Evolutionary conservation across 1,284 basidiomycete genomes (phyloP), one percentile per base, ranked within the genome.

Genomic region (Apiotrichum montevideense): DNA sequence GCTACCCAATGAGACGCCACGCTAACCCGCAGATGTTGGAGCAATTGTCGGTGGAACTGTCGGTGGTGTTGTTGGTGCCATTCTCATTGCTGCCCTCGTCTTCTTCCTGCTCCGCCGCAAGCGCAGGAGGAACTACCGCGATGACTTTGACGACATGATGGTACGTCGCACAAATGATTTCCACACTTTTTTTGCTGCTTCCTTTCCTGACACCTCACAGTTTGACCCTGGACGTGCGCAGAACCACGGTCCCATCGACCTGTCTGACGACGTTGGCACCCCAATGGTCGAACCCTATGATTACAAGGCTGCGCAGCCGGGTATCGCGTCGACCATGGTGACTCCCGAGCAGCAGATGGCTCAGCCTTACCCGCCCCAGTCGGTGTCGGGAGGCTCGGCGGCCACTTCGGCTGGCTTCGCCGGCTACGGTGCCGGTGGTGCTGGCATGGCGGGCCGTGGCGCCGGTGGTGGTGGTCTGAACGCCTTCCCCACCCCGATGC

Each of bases 101-200:
- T 70, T 74, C 70, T 66, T 73, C 57, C 55, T 58, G 43, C n/a
- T 61, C 46, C 51, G 71, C 46, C 67, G 66, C 59, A 66, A 66
- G 52, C 65, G 67, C 55, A 68, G 61, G 58, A 68, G 62, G 57
- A 66, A 65, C 43, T 66, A 68, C 61, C 64, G 69, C 35, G 69
- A 72, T 44, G 73, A 75, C 61, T 77, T 75, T 63, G 73, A 75
- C 61, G 75, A 77, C 58, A 67, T 68, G 66, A 77, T 77, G 73
- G 74, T 75, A 41, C 15, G 48, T 50, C 5, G 6, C 4, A 33
- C 4, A 8, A 32, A 7, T 21, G 21, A 21, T 21, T 21, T 21
- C 21, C 21, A 21, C 21, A 21, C 21, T 21, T 21, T 21, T 21
- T 21, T 21, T 21, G 21, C 21, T 21, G 21, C 21, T 21, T 21